Conservation (phyloP, 768 basidiomycete species). For the Tephrocybe sp. region DNA sequence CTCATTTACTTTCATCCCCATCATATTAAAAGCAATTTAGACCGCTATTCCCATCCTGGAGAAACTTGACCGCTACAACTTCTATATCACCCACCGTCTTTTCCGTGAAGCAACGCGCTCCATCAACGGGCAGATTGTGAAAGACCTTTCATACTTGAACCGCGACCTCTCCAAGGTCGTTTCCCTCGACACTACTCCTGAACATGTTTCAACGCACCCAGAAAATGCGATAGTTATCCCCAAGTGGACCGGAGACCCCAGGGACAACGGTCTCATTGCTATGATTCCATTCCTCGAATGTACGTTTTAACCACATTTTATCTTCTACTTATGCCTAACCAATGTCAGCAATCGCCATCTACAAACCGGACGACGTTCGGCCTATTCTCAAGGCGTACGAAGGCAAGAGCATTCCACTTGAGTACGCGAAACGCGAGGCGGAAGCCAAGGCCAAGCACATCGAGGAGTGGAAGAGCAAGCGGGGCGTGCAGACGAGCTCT, state of each 20-base stretch:
- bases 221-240: slow-evolving; percentile 86
- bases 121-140: slow-evolving; percentile 79
- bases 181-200: slow-evolving; percentile 79
- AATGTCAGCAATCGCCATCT: slow-evolving; percentile 82
- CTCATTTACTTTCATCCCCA: background rate
- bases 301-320: slow-evolving; percentile 22
- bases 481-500: slow-evolving; percentile 29
- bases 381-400: slow-evolving; percentile 82
- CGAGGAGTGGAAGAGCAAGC: slow-evolving; percentile 74
- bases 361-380: slow-evolving; percentile 83
- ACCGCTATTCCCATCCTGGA: slow-evolving; percentile 87
- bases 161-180: slow-evolving; percentile 90
- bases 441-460: slow-evolving; percentile 75
- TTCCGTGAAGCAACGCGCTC: slow-evolving; percentile 90
- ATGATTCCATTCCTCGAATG: slow-evolving; percentile 98
- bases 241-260: slow-evolving; percentile 80
- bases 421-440: slow-evolving; percentile 87
- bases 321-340: background rate
- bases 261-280: slow-evolving; percentile 73
- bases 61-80: slow-evolving; percentile 91
- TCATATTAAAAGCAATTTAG: slow-evolving; percentile 34
- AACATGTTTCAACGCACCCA: slow-evolving; percentile 75
- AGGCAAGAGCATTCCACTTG: slow-evolving; percentile 85
- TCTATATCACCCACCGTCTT: slow-evolving; percentile 86
- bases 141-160: slow-evolving; percentile 95